A percentile compares a stretch with the other conserved stretches of the same genome.
Evolutionary conservation across 1,284 basidiomycete genomes (phyloP).

Genomic region (Heimioporus retisporus): DNA sequence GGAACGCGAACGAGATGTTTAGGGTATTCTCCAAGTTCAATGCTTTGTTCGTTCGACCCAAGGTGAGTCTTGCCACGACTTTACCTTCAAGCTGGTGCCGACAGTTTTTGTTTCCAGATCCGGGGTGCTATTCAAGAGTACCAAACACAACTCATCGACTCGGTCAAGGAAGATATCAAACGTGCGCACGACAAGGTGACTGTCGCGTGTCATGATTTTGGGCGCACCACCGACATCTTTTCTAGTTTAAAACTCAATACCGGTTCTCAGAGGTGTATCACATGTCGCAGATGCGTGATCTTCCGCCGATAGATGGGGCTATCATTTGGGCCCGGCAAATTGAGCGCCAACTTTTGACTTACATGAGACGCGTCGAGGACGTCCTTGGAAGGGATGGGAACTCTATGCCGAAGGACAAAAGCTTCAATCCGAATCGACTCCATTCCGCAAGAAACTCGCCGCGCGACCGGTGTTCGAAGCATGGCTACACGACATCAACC

Average conservation of each 20-base stretch:
- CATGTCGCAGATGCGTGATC: constrained; percentile 98
- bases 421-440: constrained; percentile 90
- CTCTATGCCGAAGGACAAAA: constrained; percentile 99
- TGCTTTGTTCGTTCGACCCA: constrained; percentile 97
- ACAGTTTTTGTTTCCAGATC: constrained; percentile 64
- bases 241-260: constrained; percentile 93
- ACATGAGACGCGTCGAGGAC: constrained; percentile 99
- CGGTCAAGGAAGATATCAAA: constrained; percentile 98
- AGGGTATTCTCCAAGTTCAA: constrained; percentile 99
- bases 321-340: constrained; percentile 99
- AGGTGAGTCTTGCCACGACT: constrained; percentile 65
- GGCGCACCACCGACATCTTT: constrained; percentile 18
- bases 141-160: constrained; percentile 97
- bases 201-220: constrained; percentile 6
- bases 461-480: constrained; percentile 95
- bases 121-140: constrained; percentile 99
- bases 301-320: constrained; percentile 96
- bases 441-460: constrained; percentile 97
- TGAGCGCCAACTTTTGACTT: constrained; percentile 94
- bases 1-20: constrained; percentile 99
- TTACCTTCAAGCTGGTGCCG: not conserved
- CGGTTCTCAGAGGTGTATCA: constrained; percentile 96
- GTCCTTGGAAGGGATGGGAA: constrained; percentile 99
- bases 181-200: constrained; percentile 91
- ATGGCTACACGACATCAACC: constrained; percentile 96